Evolutionary conservation across 1,284 basidiomycete species (phyloP), one percentile per base, ranked within the genome.

Genomic region (Fistulina hepatica): DNA sequence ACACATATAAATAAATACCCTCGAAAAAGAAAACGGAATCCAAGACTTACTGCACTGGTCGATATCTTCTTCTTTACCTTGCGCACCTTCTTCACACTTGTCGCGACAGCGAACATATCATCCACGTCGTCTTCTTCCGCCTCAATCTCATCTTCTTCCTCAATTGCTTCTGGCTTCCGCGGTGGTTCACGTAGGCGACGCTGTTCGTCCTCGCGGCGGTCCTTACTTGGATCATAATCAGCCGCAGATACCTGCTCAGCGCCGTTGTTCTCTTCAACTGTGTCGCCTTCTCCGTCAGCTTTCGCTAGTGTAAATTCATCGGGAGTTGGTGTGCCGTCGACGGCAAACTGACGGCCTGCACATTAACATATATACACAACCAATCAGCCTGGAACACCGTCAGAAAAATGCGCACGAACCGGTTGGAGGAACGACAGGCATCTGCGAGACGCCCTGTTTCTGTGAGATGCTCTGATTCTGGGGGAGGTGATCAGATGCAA

Each of bases 171-270:
- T n/a, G 34, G 26, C 11, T 39, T 42, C 3, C 9, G 11, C 7
- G 31, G 33, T 3, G 11, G 13, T 6, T 33, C 40, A 13, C 21
- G 55, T 11, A 78, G 65, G 7, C 81, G 73, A 46, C 74, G 75
- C 44, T 76, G 73, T 46, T 85, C 82, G 47, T 92, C 88, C 53
- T 85, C 82, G 21, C 79, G 69, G 26, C 81, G 73, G 60, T 93
- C 91, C 45, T 81, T 58, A 51, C 81, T 84, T 12, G 90, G 88
- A 57, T 94, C 86, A 59, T 95, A 97, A 59, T 95, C 91, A 31
- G 90, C 92, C 15, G 92, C 92, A 27, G 79, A 85, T 23, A 93
- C 67, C 53, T 84, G 81, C 47, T 81, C 75, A 41, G 63, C 66
- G 32, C 62, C 63, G n/a, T 62, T 71, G 34, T 67, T 64, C 39